Evolutionary conservation across 345 rosid species (phyloP).

Genomic region (Hibiscus trionum): DNA sequence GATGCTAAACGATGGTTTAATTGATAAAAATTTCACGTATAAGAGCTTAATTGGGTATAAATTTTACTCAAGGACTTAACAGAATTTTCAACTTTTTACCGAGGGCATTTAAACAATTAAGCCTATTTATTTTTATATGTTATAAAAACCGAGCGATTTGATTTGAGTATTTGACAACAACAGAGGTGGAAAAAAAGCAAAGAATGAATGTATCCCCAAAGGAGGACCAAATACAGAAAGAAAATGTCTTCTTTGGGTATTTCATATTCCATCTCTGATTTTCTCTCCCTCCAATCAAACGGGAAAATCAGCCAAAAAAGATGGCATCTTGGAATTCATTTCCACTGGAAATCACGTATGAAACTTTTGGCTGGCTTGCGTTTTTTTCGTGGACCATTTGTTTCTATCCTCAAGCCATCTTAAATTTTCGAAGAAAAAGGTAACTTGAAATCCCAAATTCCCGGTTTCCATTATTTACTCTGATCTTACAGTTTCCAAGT

Average conservation of each 20-base stretch:
- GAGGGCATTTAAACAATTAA: too few species aligned
- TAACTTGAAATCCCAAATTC: background rate
- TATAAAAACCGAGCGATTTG: background rate
- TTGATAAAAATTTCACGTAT: too few species aligned
- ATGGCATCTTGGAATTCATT: conserved; percentile 89
- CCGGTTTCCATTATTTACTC: background rate
- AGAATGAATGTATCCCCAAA: background rate
- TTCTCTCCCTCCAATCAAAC: background rate
- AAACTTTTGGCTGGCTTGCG: conserved; percentile 69
- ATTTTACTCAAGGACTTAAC: too few species aligned
- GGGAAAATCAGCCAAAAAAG: conserved; percentile 7
- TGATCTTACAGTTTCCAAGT: background rate
- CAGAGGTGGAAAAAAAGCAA: background rate
- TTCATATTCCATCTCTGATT: background rate
- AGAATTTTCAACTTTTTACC: too few species aligned
- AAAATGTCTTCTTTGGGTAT: background rate
- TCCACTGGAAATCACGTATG: conserved; percentile 54
- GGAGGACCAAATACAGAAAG: background rate
- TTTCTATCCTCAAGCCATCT: conserved; percentile 79
- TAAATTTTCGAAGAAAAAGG: conserved; percentile 77
- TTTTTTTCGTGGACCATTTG: conserved; percentile 77
- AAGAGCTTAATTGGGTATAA: too few species aligned
- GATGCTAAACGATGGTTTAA: too few species aligned
- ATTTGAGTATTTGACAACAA: background rate
- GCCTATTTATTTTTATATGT: background rate